Percentiles rank a stretch among this genome's conserved stretches.
Conservation (phyloP, 2,329 filamentous ascomycete species). For the Aulographum hederae region DNA sequence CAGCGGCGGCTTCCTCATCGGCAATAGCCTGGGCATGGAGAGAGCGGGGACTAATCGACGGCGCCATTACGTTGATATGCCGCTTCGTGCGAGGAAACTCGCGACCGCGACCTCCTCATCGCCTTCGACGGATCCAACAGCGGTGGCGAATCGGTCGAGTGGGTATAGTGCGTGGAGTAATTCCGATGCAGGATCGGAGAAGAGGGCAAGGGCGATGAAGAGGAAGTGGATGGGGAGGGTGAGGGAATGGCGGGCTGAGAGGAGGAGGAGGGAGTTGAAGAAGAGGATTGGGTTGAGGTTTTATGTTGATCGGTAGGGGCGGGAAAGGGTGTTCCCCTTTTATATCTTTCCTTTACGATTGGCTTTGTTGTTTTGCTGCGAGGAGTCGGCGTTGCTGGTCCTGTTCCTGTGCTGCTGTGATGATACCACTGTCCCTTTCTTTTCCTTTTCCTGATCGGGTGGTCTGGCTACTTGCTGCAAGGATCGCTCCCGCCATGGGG, state of each 20-base stretch:
- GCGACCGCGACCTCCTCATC: neutral
- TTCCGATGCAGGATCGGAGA: neutral
- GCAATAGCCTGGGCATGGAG: conserved; percentile 38
- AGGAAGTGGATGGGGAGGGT: conserved; percentile 1
- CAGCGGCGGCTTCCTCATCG: conserved; percentile 28
- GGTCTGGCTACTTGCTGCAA: no score
- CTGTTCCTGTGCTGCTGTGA: no score
- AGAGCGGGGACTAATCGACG: conserved; percentile 24
- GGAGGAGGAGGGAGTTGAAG: conserved; percentile 32
- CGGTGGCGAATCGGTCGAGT: neutral
- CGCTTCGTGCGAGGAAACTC: conserved; percentile 7
- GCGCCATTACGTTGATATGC: conserved; percentile 19
- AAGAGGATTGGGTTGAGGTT: conserved; percentile 32
- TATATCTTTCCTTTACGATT: no score
- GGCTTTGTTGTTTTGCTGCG: no score
- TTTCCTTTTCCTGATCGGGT: no score
- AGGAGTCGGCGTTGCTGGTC: no score
- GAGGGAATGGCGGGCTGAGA: conserved; percentile 29
- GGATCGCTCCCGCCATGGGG: no score
- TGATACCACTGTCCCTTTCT: no score
- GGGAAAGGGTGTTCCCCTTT: no score
- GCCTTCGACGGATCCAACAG: neutral
- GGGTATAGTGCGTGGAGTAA: neutral
- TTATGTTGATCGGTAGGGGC: conserved; percentile 11
- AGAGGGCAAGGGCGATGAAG: neutral